Conservation (phyloP, 1,284 basidiomycete genomes). For the Cerioporus squamosus region DNA sequence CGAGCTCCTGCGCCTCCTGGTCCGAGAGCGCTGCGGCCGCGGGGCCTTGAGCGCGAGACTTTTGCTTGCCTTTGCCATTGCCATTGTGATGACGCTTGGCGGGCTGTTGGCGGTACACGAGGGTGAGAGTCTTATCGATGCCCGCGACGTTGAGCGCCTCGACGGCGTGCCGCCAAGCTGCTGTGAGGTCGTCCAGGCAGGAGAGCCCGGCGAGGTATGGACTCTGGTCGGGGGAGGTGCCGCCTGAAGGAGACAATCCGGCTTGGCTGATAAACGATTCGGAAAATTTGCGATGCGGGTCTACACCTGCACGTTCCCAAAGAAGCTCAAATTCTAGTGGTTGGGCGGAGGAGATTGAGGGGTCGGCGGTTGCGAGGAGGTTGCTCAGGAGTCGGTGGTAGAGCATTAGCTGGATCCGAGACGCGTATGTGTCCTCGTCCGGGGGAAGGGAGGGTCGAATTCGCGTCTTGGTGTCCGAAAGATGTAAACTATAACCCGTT, state of each 20-base stretch:
- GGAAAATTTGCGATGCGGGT: constrained; percentile 56
- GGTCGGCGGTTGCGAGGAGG: constrained; percentile 45
- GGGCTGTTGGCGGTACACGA: constrained; percentile 55
- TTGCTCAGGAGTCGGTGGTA: constrained; percentile 75
- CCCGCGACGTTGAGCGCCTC: constrained; percentile 39
- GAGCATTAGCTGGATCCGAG: constrained; percentile 84
- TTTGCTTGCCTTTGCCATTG: constrained; percentile 1
- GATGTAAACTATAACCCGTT: constrained; percentile 40
- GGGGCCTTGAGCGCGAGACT: neutral
- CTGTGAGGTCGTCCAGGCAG: constrained; percentile 38
- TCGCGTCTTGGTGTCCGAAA: constrained; percentile 84
- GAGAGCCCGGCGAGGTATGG: neutral
- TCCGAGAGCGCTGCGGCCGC: constrained; percentile 11
- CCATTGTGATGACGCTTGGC: neutral
- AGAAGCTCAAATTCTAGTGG: constrained; percentile 57
- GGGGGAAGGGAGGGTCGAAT: constrained; percentile 55
- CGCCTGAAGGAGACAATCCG: constrained; percentile 33
- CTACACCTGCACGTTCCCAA: constrained; percentile 57
- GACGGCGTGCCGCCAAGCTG: constrained; percentile 36
- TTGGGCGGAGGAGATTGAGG: neutral
- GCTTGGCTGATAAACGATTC: constrained; percentile 57
- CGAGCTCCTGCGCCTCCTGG: constrained; percentile 36
- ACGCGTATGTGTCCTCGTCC: constrained; percentile 63
- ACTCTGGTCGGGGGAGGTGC: constrained; percentile 4
- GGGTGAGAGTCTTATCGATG: constrained; percentile 46